Percentiles rank a stretch among this genome's conserved stretches.
phyloP scores from a whole-genome alignment of 2,329 filamentous ascomycete species.

The Tolypocladium amazonense region DNA sequence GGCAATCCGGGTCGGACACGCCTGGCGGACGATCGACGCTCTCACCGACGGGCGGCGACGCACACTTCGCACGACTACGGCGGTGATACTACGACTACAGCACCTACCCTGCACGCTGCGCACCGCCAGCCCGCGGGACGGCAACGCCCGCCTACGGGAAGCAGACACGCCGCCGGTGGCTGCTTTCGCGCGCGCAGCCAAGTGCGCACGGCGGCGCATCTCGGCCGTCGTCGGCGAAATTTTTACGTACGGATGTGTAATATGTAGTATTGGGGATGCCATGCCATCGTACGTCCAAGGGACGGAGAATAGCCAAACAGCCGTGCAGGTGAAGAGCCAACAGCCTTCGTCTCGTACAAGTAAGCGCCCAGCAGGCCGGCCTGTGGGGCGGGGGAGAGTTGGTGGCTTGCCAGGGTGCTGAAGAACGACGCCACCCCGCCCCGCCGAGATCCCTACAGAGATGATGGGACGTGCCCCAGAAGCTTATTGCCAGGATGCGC shows the following conservation, averaged over 20 bases:
- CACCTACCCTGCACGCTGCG: too few species aligned
- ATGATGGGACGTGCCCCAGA: not conserved
- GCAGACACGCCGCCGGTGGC: not conserved
- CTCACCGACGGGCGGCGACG: too few species aligned
- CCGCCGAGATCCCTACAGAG: not conserved
- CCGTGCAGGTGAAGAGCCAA: not conserved
- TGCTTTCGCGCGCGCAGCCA: not conserved
- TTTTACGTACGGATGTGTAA: not conserved
- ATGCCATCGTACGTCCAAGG: not conserved
- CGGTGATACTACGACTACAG: too few species aligned
- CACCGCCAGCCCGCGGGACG: not conserved
- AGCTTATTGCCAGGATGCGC: not conserved
- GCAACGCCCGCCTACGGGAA: not conserved
- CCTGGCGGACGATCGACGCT: too few species aligned
- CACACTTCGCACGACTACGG: too few species aligned
- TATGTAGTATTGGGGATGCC: not conserved
- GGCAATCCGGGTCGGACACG: too few species aligned
- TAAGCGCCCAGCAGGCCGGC: not conserved
- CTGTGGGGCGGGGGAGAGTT: not conserved
- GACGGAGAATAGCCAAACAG: not conserved
- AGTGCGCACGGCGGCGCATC: not conserved
- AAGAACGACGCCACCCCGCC: not conserved
- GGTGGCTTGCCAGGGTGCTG: not conserved
- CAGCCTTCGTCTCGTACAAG: not conserved
- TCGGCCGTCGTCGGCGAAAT: slow-evolving; percentile 3